A percentile compares a stretch with the other conserved stretches of the same genome.
These are phyloP conservation scores for Kernera saxatilis DNA, from an alignment of 345 rosid genomes.

Conservation along the genomic window DNA sequence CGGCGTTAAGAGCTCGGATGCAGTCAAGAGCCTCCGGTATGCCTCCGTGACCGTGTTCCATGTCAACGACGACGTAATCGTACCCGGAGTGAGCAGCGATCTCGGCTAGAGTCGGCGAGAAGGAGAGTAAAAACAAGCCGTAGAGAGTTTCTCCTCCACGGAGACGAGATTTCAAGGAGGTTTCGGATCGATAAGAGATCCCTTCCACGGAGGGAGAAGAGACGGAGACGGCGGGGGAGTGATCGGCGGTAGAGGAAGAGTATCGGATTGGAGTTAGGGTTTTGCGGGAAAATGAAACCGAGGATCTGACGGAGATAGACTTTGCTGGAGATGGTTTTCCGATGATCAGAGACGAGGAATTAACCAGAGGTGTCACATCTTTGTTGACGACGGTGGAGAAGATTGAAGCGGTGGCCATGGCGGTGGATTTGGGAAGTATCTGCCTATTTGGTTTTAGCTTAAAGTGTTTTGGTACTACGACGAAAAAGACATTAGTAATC, in stretches of 20 bases:
- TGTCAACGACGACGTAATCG: constrained; percentile 82
- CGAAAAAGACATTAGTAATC: neutral
- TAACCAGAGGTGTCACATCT: neutral
- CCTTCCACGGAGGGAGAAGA: constrained; percentile 6
- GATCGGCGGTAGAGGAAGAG: constrained; percentile 33
- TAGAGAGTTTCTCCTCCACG: constrained; percentile 68
- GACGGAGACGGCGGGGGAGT: constrained; percentile 19
- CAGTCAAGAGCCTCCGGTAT: constrained; percentile 62
- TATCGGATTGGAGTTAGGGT: constrained; percentile 25
- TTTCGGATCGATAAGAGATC: neutral
- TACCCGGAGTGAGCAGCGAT: constrained; percentile 79
- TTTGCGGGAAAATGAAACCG: constrained; percentile 24
- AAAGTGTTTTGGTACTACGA: neutral
- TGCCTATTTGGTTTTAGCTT: neutral
- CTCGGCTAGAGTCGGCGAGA: constrained; percentile 92
- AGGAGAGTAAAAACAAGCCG: constrained; percentile 74
- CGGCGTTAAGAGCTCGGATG: constrained; percentile 61
- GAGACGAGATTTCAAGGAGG: constrained; percentile 71
- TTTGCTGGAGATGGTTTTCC: neutral
- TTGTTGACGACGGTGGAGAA: constrained; percentile 11
- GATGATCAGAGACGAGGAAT: constrained; percentile 1
- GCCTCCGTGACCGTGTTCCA: constrained; percentile 97
- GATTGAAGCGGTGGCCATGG: constrained; percentile 26
- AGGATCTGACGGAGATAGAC: constrained; percentile 20
- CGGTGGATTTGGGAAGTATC: constrained; percentile 19